Conservation (phyloP, 164 flowering plant species). For the Vitis labrusca region DNA sequence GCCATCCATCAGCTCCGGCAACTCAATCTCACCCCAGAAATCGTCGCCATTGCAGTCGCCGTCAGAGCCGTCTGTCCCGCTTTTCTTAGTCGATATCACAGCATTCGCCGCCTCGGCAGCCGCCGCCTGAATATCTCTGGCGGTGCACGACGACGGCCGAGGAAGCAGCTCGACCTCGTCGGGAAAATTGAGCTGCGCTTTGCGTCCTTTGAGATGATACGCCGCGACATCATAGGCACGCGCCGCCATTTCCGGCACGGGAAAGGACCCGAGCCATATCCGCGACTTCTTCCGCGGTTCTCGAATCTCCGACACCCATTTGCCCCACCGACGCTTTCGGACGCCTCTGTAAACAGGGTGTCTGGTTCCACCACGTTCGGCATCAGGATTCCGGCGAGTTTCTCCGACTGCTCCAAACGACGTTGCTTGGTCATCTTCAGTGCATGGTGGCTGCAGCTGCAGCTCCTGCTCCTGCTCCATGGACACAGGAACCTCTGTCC, state of each 20-base stretch:
- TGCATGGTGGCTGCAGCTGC: slow-evolving; percentile 14
- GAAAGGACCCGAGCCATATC: slow-evolving; percentile 78
- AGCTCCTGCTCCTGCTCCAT: slow-evolving; percentile 11
- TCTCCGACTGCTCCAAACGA: background rate
- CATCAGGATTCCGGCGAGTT: background rate
- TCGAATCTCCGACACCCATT: slow-evolving; percentile 81
- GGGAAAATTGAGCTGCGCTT: slow-evolving; percentile 66
- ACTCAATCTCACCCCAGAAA: slow-evolving; percentile 65
- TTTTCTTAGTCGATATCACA: slow-evolving; percentile 7
- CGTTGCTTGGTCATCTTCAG: slow-evolving; percentile 16
- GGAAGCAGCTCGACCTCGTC: slow-evolving; percentile 56
- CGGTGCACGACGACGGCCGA: slow-evolving; percentile 43
- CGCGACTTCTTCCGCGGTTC: slow-evolving; percentile 72
- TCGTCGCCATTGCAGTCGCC: slow-evolving; percentile 37
- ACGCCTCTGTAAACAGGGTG: slow-evolving; percentile 70
- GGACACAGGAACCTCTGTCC: slow-evolving; percentile 2
- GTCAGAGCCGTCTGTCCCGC: background rate
- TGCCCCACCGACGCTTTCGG: slow-evolving; percentile 74
- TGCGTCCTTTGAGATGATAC: slow-evolving; percentile 49
- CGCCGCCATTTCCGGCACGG: slow-evolving; percentile 83
- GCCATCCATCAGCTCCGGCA: slow-evolving; percentile 47
- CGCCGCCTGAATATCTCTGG: slow-evolving; percentile 70
- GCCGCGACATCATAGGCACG: slow-evolving; percentile 75
- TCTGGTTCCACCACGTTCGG: slow-evolving; percentile 26
- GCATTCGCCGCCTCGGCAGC: slow-evolving; percentile 55